A percentile compares a stretch with the other conserved stretches of the same genome.
Conservation (phyloP, 192 early-diverging fungal genomes). For the Backusella macrospora region DNA sequence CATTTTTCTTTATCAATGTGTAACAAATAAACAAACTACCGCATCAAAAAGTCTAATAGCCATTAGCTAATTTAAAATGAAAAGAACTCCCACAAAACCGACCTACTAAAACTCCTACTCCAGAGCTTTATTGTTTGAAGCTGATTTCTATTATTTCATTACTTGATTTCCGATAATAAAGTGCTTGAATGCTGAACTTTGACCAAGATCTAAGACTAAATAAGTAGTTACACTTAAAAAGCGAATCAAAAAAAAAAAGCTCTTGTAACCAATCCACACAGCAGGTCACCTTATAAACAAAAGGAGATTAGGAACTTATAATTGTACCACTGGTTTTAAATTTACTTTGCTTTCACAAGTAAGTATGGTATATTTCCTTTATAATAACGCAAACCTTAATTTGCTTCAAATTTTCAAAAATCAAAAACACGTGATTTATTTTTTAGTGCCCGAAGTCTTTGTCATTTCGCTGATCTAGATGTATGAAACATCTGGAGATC, state of each 20-base stretch:
- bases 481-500: too few species aligned
- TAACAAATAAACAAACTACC: neutral
- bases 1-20: neutral
- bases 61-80: neutral
- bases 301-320: slow-evolving; percentile 1
- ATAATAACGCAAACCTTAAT: too few species aligned
- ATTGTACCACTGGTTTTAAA: neutral
- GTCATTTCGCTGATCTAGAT: too few species aligned
- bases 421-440: too few species aligned
- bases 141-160: neutral
- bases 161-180: too few species aligned
- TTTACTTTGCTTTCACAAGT: neutral
- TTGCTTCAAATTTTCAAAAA: too few species aligned
- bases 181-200: too few species aligned
- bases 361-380: too few species aligned
- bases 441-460: too few species aligned
- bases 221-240: neutral
- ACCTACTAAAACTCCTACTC: neutral
- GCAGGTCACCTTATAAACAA: neutral
- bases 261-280: neutral
- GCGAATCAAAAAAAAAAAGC: neutral
- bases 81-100: neutral
- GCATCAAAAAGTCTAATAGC: slow-evolving; percentile 2
- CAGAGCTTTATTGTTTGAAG: neutral
- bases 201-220: neutral